phyloP scores from a whole-genome alignment of 192 early-diverging fungal genomes.

The Chytriomyces sp. region DNA sequence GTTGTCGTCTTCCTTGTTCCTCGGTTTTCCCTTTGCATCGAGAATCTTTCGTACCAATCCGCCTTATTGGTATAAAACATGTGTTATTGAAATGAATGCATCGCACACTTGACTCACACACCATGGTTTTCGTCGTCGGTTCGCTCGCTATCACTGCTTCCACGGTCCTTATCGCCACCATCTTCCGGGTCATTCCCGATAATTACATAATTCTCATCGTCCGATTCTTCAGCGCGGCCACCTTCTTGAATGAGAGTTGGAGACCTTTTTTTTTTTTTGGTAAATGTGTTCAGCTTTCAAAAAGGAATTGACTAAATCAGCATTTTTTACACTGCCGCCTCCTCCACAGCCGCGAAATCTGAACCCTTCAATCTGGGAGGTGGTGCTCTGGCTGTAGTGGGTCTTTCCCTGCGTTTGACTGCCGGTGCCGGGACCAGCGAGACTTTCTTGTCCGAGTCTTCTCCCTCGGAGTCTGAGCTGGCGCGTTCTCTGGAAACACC shows the following conservation, averaged over 20 bases:
- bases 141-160: background rate
- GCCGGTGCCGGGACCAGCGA: slow-evolving; percentile 27
- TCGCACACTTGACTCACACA: slow-evolving; percentile 12
- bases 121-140: slow-evolving; percentile 51
- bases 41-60: slow-evolving; percentile 60
- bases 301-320: background rate
- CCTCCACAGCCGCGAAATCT: slow-evolving; percentile 49
- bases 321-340: slow-evolving; percentile 15
- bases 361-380: slow-evolving; percentile 54
- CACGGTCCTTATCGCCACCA: slow-evolving; percentile 1
- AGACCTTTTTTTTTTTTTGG: no score
- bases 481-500: background rate
- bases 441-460: slow-evolving; percentile 30
- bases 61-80: slow-evolving; percentile 37
- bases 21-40: slow-evolving; percentile 54
- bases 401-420: slow-evolving; percentile 51
- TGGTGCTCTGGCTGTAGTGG: slow-evolving; percentile 57
- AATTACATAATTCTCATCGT: slow-evolving; percentile 58
- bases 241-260: slow-evolving; percentile 53
- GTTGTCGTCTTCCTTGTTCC: slow-evolving; percentile 32
- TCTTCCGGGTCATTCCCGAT: slow-evolving; percentile 33
- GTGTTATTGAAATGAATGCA: background rate
- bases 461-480: slow-evolving; percentile 1
- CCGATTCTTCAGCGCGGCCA: slow-evolving; percentile 46
- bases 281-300: background rate